Base-by-base conservation (phyloP, 1,284 basidiomycete species). In the Puccinia novopanici region DNA sequence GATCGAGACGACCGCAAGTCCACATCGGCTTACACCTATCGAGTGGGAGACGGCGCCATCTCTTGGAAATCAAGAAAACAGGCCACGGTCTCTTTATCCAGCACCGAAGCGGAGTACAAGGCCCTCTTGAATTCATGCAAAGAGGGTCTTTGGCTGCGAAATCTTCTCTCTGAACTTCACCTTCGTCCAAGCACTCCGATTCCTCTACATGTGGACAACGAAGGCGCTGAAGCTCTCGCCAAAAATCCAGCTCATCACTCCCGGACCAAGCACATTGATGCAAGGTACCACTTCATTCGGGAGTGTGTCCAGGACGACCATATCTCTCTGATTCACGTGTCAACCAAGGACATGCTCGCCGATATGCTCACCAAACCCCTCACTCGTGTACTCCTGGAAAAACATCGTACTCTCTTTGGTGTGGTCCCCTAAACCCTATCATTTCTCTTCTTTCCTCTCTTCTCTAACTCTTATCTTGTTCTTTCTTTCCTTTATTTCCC, bases 311-410 rank as follows among this genome's bases (percentile, higher is more conserved):
- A 70, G 30, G 4, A 42, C 3, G 22, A 30, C 3, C 19, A 19
- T 4, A 8, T 70, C 19, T 24, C 22, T 19, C 13, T 70, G 19
- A 3, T 70, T 17, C 67, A 40, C 17, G 67, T 70, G 2, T 30
- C 34, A 10, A 50, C 68, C 50, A 1, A 50, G 22, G 40, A n/a
- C n/a, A n/a, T n/a, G n/a, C n/a, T n/a, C n/a, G n/a, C n/a, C n/a
- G n/a, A n/a, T n/a, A n/a, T n/a, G 67, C 50, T 48, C 30, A 70
- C 67, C 3, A 70, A 70, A 12, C 42, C 70, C 9, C 48, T 72
- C 4, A 12, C 37, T n/a, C n/a, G 50, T 13, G 37, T 70, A 13
- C 50, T 70, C 5, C 19, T 70, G 3, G 19, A 27, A 34, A 48
- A 70, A 45, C 67, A 70, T 45, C 13, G 40, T 5, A 3, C n/a